phyloP scores from a whole-genome alignment of 1,139 yeast genomes.

The Hansenula lynferdii region DNA sequence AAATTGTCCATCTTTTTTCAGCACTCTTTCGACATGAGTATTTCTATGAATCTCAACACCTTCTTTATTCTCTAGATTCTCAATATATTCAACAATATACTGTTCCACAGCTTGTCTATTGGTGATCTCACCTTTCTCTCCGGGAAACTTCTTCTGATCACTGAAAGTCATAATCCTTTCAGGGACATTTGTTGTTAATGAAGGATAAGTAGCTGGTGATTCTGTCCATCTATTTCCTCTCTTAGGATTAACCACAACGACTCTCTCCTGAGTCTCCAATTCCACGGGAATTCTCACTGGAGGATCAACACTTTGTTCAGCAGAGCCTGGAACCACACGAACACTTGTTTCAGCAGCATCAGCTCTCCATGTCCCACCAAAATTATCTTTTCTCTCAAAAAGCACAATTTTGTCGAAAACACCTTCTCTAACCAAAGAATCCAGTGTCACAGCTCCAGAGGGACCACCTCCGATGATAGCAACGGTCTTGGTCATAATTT shows the following conservation, averaged over 20 bases:
- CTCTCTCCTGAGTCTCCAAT: neutral
- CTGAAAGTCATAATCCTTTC: conserved; percentile 37
- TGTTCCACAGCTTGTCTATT: conserved; percentile 8
- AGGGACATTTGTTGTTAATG: conserved; percentile 43
- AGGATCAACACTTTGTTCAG: conserved; percentile 12
- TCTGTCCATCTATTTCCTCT: conserved; percentile 3
- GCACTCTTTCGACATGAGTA: conserved; percentile 33
- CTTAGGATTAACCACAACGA: no score
- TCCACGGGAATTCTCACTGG: conserved; percentile 4
- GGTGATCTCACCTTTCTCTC: conserved; percentile 6
- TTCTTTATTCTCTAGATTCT: conserved; percentile 28
- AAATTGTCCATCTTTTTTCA: conserved; percentile 31
- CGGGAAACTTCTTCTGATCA: conserved; percentile 18
- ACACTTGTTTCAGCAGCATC: conserved; percentile 10
- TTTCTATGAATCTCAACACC: conserved; percentile 31
- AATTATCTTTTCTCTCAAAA: conserved; percentile 26
- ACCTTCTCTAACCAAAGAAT: conserved; percentile 9
- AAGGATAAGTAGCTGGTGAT: conserved; percentile 30
- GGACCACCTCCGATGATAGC: conserved; percentile 31
- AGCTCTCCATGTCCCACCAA: conserved; percentile 32
- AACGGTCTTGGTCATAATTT: no score
- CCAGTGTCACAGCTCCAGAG: conserved; percentile 18
- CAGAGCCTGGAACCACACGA: conserved; percentile 15
- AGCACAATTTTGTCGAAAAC: conserved; percentile 26
- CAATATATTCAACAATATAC: conserved; percentile 34